A percentile compares a stretch with the other conserved stretches of the same genome.
phyloP scores from a whole-genome alignment of 139 green algal species.

The Closterium sp. region DNA sequence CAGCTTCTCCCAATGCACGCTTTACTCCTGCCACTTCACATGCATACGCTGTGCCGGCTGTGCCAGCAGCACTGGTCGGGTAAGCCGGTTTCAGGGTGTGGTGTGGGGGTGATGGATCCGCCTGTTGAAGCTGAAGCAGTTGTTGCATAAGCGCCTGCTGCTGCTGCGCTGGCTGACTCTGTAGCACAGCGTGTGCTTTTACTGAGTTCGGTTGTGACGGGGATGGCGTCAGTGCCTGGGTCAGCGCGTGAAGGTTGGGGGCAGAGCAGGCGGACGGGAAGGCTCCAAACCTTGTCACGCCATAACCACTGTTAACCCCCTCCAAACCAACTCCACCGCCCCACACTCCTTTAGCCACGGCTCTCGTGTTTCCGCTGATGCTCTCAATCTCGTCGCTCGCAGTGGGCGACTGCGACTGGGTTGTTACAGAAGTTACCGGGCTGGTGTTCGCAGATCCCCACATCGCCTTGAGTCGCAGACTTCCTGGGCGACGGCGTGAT shows the following conservation, averaged over 20 bases:
- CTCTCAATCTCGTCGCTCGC: background rate
- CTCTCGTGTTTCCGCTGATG: background rate
- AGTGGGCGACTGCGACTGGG: background rate
- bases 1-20: background rate
- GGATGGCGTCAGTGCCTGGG: background rate
- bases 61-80: no score
- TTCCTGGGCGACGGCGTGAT: background rate
- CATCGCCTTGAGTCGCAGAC: background rate
- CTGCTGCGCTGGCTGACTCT: background rate
- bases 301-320: no score
- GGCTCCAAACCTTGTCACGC: background rate
- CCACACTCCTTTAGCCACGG: background rate
- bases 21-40: no score
- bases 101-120: background rate
- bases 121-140: background rate
- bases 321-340: no score
- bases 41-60: no score
- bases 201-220: background rate
- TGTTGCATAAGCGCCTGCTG: background rate
- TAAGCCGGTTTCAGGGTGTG: no score
- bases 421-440: background rate
- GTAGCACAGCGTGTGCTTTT: background rate
- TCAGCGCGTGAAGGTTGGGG: background rate
- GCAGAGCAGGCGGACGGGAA: background rate
- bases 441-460: background rate